Evolutionary conservation across 2,329 filamentous ascomycete genomes (phyloP).

Genomic region (Cylindrodendrum hubeiense): DNA sequence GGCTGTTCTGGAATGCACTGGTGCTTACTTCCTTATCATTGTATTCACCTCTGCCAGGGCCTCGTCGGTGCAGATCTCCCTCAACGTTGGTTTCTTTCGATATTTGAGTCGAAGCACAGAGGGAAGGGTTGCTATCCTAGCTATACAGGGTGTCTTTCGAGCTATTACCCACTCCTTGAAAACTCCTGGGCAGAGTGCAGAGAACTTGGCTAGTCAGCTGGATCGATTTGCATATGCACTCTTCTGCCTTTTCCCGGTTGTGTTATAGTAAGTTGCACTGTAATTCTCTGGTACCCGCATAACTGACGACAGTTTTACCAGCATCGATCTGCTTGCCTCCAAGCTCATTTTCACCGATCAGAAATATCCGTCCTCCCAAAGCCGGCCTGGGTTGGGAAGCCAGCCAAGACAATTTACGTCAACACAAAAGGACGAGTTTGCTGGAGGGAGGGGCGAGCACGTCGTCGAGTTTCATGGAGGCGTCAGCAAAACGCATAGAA

Average conservation of each 20-base stretch:
- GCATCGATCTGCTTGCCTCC: conserved; percentile 50
- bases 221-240: conserved; percentile 56
- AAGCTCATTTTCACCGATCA: conserved; percentile 41
- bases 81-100: conserved; percentile 49
- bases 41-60: conserved; percentile 47
- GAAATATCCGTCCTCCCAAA: conserved; percentile 4
- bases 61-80: conserved; percentile 26
- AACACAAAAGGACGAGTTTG: conserved; percentile 1
- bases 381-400: background rate
- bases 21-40: conserved; percentile 51
- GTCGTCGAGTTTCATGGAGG: conserved; percentile 27
- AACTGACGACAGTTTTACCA: background rate
- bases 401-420: conserved; percentile 6
- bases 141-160: conserved; percentile 50
- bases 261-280: conserved; percentile 50
- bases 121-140: conserved; percentile 50
- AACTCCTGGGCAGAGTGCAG: conserved; percentile 50
- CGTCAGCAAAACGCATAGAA: conserved; percentile 20
- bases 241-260: conserved; percentile 54
- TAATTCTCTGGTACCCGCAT: rapidly evolving
- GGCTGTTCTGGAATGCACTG: conserved; percentile 52
- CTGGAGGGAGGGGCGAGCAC: conserved; percentile 16
- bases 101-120: conserved; percentile 53
- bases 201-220: conserved; percentile 51
- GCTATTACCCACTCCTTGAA: conserved; percentile 53